Base-by-base conservation (phyloP, 2,329 filamentous ascomycete genomes). In the Onygenales sp. region DNA sequence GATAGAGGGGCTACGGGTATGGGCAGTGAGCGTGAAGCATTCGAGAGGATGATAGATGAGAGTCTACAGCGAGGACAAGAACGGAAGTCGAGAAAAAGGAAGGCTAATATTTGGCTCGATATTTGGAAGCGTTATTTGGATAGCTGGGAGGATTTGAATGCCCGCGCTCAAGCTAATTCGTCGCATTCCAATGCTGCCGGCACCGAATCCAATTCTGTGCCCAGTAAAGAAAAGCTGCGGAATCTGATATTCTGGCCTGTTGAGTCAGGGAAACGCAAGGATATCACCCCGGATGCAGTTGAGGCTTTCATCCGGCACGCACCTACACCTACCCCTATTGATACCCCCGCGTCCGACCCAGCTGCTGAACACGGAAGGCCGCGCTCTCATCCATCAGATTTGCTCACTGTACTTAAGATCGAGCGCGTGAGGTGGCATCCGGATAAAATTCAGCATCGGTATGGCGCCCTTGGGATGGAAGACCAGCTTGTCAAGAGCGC, bases 381-480 rank as follows among this genome's bases (percentile, higher is more conserved):
- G 4, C 39, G 33, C n/a, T 21, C 27, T 6, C 50, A 40, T 11
- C 32, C 48, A 27, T 53, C 60, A 5, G 70, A 74, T 54, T 52
- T 80, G 17, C 52, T 70, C 11, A 73, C 77, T 44, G 67, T 79
- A 4, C 75, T 97, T 51, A 95, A 95, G 70, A 74, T 82, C 4
- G 93, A 98, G 74, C 82, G 93, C 50, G 84, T 97, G 14, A 79
- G 90, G 13, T 98, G 93, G 93, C 93, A 98, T 74, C 93, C 93
- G 3, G 93, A 98, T 72, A 98, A 97, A 76, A 87, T 97, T 53
- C 89, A 96, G 74, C 93, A 96, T 72, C 82, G 84, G 51, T 84
- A 95, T 56, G 88, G 89, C 2, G 82, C 80, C 0, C 74, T 81
- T 55, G 75, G 77, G 11, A 82, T 95, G 48, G 85, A 91, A 47